These are phyloP conservation scores for Kalaharituber pfeilii DNA, from an alignment of 2,329 filamentous ascomycete genomes.

Conservation along the genomic window DNA sequence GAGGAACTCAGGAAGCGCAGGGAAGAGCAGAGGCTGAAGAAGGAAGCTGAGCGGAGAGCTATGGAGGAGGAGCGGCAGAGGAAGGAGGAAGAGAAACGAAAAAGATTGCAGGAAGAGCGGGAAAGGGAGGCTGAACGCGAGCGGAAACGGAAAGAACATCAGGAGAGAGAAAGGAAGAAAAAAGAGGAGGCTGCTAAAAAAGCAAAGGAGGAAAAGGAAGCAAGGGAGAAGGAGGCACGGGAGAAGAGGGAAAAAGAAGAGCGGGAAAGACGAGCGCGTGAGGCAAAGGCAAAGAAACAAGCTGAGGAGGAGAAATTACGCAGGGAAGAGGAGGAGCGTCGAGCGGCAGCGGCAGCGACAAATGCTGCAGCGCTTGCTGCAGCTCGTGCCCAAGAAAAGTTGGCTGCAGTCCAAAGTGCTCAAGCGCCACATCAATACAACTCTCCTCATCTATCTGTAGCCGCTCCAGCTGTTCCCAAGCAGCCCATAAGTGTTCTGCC, in stretches of 20 bases:
- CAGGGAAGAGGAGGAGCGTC: slow-evolving; percentile 40
- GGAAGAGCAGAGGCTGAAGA: slow-evolving; percentile 82
- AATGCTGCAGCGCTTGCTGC: slow-evolving; percentile 36
- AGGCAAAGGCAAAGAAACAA: slow-evolving; percentile 27
- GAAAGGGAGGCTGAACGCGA: slow-evolving; percentile 74
- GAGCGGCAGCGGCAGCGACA: slow-evolving; percentile 29
- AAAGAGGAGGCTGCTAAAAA: slow-evolving; percentile 67
- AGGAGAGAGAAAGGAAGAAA: slow-evolving; percentile 65
- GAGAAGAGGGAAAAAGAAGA: slow-evolving; percentile 47
- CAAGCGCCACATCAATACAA: slow-evolving; percentile 41
- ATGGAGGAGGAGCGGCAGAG: slow-evolving; percentile 73
- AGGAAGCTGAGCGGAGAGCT: slow-evolving; percentile 74
- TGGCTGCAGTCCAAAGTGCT: slow-evolving; percentile 36
- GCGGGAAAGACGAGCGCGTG: slow-evolving; percentile 38
- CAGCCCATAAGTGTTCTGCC: slow-evolving; percentile 39
- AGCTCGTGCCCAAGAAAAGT: slow-evolving; percentile 26
- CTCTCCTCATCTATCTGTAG: slow-evolving; percentile 63
- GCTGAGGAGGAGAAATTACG: slow-evolving; percentile 35
- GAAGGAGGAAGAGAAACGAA: slow-evolving; percentile 72
- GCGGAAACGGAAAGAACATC: slow-evolving; percentile 62
- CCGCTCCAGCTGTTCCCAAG: slow-evolving; percentile 68
- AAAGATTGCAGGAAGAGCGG: slow-evolving; percentile 63
- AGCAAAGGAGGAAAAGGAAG: slow-evolving; percentile 61
- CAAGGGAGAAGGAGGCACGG: slow-evolving; percentile 39
- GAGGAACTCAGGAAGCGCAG: slow-evolving; percentile 67